Conservation (phyloP, 441 rosid species). For the Dalechampia spathulata region DNA sequence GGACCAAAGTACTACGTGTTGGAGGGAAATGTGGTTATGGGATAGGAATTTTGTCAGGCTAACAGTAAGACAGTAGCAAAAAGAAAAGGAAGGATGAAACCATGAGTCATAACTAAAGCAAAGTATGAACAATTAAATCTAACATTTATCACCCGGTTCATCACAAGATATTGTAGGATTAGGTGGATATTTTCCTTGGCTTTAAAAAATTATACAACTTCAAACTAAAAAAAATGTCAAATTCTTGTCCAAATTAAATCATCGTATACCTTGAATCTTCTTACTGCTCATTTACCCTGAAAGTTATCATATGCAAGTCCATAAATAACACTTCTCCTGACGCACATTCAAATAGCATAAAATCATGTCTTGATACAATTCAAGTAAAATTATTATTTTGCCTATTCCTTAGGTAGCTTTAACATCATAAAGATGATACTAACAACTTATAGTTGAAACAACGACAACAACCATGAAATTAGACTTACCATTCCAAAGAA, state of each 20-base stretch:
- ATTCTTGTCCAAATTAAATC: not conserved
- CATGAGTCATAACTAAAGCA: not conserved
- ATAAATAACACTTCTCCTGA: not conserved
- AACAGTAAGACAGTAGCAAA: not conserved
- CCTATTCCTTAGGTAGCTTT: not conserved
- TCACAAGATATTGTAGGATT: not conserved
- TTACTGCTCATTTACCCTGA: not conserved
- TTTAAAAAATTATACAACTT: not conserved
- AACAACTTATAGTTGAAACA: constrained; percentile 3
- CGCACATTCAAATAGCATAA: not conserved
- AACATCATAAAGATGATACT: not conserved
- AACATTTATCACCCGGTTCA: not conserved
- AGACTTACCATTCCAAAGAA: constrained; percentile 82
- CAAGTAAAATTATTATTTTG: not conserved
- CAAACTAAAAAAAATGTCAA: not conserved
- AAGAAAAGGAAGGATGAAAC: not conserved
- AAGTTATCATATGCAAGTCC: not conserved
- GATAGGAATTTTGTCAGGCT: not conserved
- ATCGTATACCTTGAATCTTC: not conserved
- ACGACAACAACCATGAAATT: constrained; percentile 1
- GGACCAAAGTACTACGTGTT: too few relatives aligned
- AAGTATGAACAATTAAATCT: not conserved
- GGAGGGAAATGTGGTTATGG: not conserved
- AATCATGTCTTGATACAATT: not conserved
- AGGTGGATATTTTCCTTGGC: not conserved